phyloP scores from a whole-genome alignment of 352 stramenopile genomes.

The Peronospora tabacina region DNA sequence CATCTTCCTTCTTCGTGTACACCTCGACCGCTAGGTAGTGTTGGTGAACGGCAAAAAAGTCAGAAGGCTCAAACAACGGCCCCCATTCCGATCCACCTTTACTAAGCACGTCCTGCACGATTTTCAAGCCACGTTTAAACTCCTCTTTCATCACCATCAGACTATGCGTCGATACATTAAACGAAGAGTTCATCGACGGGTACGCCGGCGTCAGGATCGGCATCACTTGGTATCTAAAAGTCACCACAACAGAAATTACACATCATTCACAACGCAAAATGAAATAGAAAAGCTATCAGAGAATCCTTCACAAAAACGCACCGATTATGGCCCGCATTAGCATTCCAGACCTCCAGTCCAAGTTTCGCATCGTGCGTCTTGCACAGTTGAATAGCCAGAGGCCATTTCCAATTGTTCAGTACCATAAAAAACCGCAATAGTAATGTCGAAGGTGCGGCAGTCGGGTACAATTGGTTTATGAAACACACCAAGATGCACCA shows the following conservation, averaged over 20 bases:
- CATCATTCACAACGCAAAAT: slow-evolving; percentile 1
- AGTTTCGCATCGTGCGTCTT: slow-evolving; percentile 84
- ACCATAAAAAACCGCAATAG: slow-evolving; percentile 89
- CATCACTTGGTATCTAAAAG: slow-evolving; percentile 91
- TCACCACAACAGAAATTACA: neutral
- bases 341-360: slow-evolving; percentile 84
- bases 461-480: slow-evolving; percentile 89
- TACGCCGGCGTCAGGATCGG: slow-evolving; percentile 98
- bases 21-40: slow-evolving; percentile 91
- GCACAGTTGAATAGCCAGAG: slow-evolving; percentile 84
- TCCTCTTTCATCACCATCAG: slow-evolving; percentile 93
- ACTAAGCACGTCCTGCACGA: slow-evolving; percentile 81
- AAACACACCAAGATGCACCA: slow-evolving; percentile 97
- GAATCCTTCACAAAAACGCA: slow-evolving; percentile 13
- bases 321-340: slow-evolving; percentile 77
- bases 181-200: slow-evolving; percentile 98
- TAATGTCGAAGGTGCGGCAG: slow-evolving; percentile 73
- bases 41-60: slow-evolving; percentile 86
- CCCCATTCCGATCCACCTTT: slow-evolving; percentile 77
- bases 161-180: slow-evolving; percentile 94
- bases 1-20: slow-evolving; percentile 78
- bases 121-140: slow-evolving; percentile 69
- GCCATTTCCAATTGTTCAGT: slow-evolving; percentile 87
- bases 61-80: slow-evolving; percentile 69
- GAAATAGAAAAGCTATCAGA: neutral